These are phyloP conservation scores for Xylaria sp. DNA, from an alignment of 2,329 filamentous ascomycete species.

Conservation along the genomic window DNA sequence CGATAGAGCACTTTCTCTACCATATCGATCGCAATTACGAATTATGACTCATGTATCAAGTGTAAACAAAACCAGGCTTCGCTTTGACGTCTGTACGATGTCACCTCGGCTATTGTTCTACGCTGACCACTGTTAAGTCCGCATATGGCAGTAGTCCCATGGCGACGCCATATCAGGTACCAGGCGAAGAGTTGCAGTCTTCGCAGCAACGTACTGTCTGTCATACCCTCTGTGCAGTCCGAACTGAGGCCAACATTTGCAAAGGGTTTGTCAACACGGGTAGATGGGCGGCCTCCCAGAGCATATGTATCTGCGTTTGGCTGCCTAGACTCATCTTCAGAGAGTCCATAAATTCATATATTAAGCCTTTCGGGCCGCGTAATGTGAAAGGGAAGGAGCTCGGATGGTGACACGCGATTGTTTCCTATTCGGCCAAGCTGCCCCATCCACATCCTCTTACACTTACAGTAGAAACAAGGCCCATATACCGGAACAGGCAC, in stretches of 20 bases:
- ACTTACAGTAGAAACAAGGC: slow-evolving; percentile 21
- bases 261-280: slow-evolving; percentile 17
- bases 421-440: slow-evolving; percentile 39
- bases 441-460: slow-evolving; percentile 27
- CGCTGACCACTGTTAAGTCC: slow-evolving; percentile 6
- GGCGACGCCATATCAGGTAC: slow-evolving; percentile 7
- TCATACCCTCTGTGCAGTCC: slow-evolving; percentile 1
- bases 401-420: slow-evolving; percentile 36
- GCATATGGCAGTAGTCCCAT: slow-evolving; percentile 10
- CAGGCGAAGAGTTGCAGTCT: background rate
- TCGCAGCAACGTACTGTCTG: background rate
- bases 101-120: slow-evolving; percentile 14
- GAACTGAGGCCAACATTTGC: slow-evolving; percentile 29
- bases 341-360: slow-evolving; percentile 34
- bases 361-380: slow-evolving; percentile 39
- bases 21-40: slow-evolving; percentile 9
- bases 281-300: slow-evolving; percentile 42
- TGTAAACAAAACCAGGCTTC: slow-evolving; percentile 7
- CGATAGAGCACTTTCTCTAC: slow-evolving; percentile 14
- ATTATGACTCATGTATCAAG: slow-evolving; percentile 17
- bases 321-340: slow-evolving; percentile 25
- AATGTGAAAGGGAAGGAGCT: slow-evolving; percentile 31
- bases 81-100: slow-evolving; percentile 21
- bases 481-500: slow-evolving; percentile 25
- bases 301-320: slow-evolving; percentile 41